Base-by-base conservation (phyloP, 1,284 basidiomycete genomes). In the Cutaneotrichosporon sp. region DNA sequence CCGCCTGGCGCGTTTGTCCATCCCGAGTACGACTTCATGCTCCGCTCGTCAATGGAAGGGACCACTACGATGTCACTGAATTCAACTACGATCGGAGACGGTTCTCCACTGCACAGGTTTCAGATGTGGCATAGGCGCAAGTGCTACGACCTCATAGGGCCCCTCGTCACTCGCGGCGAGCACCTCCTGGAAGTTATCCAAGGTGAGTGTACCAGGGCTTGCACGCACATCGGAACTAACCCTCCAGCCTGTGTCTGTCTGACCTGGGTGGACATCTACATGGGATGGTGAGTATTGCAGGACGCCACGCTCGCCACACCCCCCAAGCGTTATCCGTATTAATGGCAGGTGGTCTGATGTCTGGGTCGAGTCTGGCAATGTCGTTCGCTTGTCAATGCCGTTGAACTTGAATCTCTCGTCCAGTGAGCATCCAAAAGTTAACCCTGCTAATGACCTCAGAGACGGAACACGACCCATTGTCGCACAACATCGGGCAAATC, bases 71-170 rank as follows among this genome's bases (percentile, higher is more conserved):
- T 44, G 11, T 46, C 52, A 0, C 22, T 46, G 5, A 48, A 35
- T 29, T 29, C 35, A 37, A 26, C 27, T 3, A 24, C 29, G 10
- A 24, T 32, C 5, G 34, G 53, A 9, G 46, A 35, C 12, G 43
- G 19, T n/a, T 52, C 43, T 8, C 59, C 67, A 2, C 47, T 64
- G n/a, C 62, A 61, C 5, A 53, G 63, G n/a, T 73, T 71, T 45
- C 67, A 71, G 54, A 46, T 67, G 27, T 73, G 69, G 69, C 71
- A 73, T 39, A 56, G 71, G 17, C 55, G 69, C 9, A 70, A 69
- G 46, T 59, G 64, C 5, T 61, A 68, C 27, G 59, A 65, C 31
- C 49, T 43, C 2, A 47, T 67, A 29, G 42, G 58, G 5, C 41
- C 48, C 6, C 50, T 55, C 14, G 26, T 42, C 14, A 43, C 24